These are phyloP conservation scores for Metarhizium sp. DNA, from an alignment of 2,329 filamentous ascomycete species.

Conservation along the genomic window DNA sequence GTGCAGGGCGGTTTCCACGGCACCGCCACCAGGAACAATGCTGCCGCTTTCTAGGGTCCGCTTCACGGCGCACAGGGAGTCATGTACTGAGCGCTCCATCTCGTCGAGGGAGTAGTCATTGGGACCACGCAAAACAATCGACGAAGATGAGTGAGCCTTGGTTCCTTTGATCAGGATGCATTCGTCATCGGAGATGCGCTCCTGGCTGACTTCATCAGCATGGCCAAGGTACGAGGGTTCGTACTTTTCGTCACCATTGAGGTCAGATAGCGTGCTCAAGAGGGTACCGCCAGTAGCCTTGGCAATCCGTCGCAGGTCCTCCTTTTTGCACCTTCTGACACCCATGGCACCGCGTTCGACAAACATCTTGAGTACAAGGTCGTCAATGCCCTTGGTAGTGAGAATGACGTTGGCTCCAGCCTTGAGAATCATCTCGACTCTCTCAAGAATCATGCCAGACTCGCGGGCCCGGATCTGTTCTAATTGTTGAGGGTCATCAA, in stretches of 20 bases:
- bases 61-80: conserved; percentile 95
- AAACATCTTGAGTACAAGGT: conserved; percentile 88
- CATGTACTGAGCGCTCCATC: conserved; percentile 98
- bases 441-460: conserved; percentile 84
- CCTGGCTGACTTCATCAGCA: conserved; percentile 94
- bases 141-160: conserved; percentile 87
- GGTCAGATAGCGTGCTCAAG: conserved; percentile 84
- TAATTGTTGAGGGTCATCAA: conserved; percentile 93
- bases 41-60: conserved; percentile 91
- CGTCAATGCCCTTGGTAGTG: conserved; percentile 97
- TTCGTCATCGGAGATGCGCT: conserved; percentile 97
- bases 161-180: conserved; percentile 96
- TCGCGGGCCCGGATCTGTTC: conserved; percentile 95
- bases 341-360: conserved; percentile 93
- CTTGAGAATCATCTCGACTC: conserved; percentile 96
- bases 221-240: conserved; percentile 81
- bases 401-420: conserved; percentile 91
- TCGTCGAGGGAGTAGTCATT: conserved; percentile 97
- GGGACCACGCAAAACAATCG: conserved; percentile 87
- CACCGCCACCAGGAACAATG: conserved; percentile 92
- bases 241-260: conserved; percentile 96
- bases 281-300: conserved; percentile 92
- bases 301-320: conserved; percentile 90
- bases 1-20: conserved; percentile 96
- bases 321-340: conserved; percentile 95